A percentile compares a stretch with the other conserved stretches of the same genome.
Evolutionary conservation across 768 basidiomycete species (phyloP).

Genomic region (Lactifluus subvellereus): DNA sequence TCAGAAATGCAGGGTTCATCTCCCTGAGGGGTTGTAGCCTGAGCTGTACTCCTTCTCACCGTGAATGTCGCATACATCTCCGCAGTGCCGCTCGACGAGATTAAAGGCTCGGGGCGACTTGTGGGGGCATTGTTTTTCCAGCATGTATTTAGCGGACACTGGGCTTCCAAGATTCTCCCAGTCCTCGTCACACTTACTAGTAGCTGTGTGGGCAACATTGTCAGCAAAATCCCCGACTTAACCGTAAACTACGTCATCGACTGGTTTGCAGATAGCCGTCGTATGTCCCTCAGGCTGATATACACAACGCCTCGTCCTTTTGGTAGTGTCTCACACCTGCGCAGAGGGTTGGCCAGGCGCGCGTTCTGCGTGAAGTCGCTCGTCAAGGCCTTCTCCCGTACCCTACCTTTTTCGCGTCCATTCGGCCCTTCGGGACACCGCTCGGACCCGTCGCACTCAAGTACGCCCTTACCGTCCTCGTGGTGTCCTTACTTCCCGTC

Average conservation of each 20-base stretch:
- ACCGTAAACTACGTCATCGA: slow-evolving; percentile 35
- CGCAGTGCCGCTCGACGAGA: slow-evolving; percentile 41
- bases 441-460: slow-evolving; percentile 38
- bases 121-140: slow-evolving; percentile 47
- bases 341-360: slow-evolving; percentile 38
- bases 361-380: slow-evolving; percentile 46
- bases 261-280: slow-evolving; percentile 27
- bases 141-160: slow-evolving; percentile 41
- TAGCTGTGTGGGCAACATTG: slow-evolving; percentile 26
- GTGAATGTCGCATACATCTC: slow-evolving; percentile 39
- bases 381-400: slow-evolving; percentile 49
- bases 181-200: slow-evolving; percentile 21
- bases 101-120: slow-evolving; percentile 39
- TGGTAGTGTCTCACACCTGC: not conserved
- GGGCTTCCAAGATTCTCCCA: slow-evolving; percentile 24
- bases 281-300: slow-evolving; percentile 15
- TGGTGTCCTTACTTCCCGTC: slow-evolving; percentile 37
- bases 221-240: slow-evolving; percentile 36
- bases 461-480: slow-evolving; percentile 36
- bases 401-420: slow-evolving; percentile 43
- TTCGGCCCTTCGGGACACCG: slow-evolving; percentile 45
- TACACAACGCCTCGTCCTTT: not conserved
- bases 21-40: slow-evolving; percentile 43
- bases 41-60: slow-evolving; percentile 44
- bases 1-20: slow-evolving; percentile 41